Conservation (phyloP, 345 rosid genomes). For the Litchi chinensis region DNA sequence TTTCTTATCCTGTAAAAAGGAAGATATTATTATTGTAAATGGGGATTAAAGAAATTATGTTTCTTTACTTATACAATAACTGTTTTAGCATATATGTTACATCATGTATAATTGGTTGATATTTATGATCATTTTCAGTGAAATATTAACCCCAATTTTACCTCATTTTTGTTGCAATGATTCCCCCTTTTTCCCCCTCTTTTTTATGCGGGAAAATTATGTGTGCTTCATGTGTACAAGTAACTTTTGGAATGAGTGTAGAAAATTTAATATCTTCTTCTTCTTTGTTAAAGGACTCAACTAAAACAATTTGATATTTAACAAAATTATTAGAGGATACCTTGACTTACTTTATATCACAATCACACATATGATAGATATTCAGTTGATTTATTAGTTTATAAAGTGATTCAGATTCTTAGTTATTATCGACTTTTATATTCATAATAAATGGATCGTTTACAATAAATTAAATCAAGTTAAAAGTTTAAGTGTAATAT, state of each 20-base stretch:
- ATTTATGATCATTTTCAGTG: background rate
- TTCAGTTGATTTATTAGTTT: background rate
- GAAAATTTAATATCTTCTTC: too few relatives aligned
- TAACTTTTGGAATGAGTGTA: background rate
- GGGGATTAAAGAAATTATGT: conserved; percentile 20
- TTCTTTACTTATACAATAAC: conserved; percentile 13
- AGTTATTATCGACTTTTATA: too few relatives aligned
- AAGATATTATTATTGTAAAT: conserved; percentile 7
- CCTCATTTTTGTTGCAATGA: too few relatives aligned
- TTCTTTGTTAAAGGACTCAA: background rate
- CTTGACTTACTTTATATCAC: background rate
- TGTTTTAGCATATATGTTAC: too few relatives aligned
- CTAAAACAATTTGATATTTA: background rate
- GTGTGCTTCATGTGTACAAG: too few relatives aligned
- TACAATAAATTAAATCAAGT: too few relatives aligned
- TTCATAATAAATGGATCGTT: too few relatives aligned
- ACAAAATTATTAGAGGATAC: background rate
- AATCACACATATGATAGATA: background rate
- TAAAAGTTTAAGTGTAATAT: too few relatives aligned
- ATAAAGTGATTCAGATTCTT: too few relatives aligned
- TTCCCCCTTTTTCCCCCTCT: too few relatives aligned
- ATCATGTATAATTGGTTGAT: background rate
- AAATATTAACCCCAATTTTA: background rate
- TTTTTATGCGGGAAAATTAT: too few relatives aligned
- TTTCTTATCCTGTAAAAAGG: conserved; percentile 28